These are phyloP conservation scores for Solanum raphanifolium DNA, from an alignment of 257 asterid species.

Conservation along the genomic window DNA sequence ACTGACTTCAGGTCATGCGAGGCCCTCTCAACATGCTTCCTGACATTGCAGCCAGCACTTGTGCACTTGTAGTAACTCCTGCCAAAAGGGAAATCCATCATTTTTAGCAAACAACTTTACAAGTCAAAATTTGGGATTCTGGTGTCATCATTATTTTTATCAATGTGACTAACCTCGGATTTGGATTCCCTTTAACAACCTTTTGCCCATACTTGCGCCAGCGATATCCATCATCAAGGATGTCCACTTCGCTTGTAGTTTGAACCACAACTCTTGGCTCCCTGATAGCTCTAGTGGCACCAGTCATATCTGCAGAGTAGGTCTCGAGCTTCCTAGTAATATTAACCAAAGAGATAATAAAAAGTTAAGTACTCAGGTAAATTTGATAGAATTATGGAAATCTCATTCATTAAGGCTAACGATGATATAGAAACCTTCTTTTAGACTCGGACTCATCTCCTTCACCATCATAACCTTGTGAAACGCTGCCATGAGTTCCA, in stretches of 20 bases:
- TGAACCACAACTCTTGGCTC: slow-evolving; percentile 93
- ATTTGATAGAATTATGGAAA: not conserved
- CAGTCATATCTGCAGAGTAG: slow-evolving; percentile 30
- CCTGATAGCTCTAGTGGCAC: slow-evolving; percentile 57
- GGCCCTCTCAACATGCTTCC: slow-evolving; percentile 87
- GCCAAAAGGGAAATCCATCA: slow-evolving; percentile 4
- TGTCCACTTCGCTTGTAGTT: slow-evolving; percentile 87
- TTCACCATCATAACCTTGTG: slow-evolving; percentile 63
- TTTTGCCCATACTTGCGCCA: slow-evolving; percentile 98
- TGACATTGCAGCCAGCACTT: slow-evolving; percentile 62
- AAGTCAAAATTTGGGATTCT: not conserved
- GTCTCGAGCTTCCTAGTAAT: slow-evolving; percentile 36
- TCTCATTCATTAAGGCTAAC: not conserved
- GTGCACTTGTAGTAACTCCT: slow-evolving; percentile 95
- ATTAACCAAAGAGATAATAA: slow-evolving; percentile 3
- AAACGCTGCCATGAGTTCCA: slow-evolving; percentile 50
- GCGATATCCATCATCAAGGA: slow-evolving; percentile 85
- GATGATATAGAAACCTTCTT: slow-evolving; percentile 46
- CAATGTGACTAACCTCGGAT: slow-evolving; percentile 55
- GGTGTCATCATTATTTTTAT: not conserved
- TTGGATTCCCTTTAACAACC: slow-evolving; percentile 91
- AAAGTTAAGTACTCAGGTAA: not conserved
- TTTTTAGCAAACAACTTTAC: not conserved
- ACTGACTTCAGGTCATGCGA: slow-evolving; percentile 76
- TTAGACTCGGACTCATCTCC: slow-evolving; percentile 80